Percentiles rank a stretch among this genome's conserved stretches.
phyloP scores from a whole-genome alignment of 2,329 filamentous ascomycete genomes.

The Ophiostoma novo-ulmi region DNA sequence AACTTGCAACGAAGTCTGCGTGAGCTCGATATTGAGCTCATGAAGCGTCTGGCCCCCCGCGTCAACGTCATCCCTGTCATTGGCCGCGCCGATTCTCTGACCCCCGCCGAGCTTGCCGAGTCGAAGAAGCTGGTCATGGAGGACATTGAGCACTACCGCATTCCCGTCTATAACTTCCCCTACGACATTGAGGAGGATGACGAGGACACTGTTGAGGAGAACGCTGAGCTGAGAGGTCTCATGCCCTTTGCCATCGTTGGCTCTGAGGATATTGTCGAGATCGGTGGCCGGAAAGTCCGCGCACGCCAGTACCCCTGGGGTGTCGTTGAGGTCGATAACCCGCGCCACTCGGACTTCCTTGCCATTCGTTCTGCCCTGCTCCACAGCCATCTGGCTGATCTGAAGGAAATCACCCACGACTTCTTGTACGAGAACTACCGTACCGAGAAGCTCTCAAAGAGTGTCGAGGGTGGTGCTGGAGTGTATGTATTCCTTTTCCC shows the following conservation, averaged over 20 bases:
- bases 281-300: conserved; percentile 85
- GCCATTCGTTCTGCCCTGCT: conserved; percentile 93
- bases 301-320: conserved; percentile 98
- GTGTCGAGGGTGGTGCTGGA: conserved; percentile 83
- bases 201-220: conserved; percentile 98
- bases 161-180: conserved; percentile 99
- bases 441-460: conserved; percentile 99
- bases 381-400: conserved; percentile 93
- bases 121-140: conserved; percentile 99
- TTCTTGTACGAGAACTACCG: conserved; percentile 99
- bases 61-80: conserved; percentile 99
- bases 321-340: conserved; percentile 98
- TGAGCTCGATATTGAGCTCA: conserved; percentile 98
- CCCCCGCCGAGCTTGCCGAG: conserved; percentile 91
- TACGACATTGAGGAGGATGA: conserved; percentile 99
- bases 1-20: conserved; percentile 60
- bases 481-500: conserved; percentile 58
- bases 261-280: conserved; percentile 91
- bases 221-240: conserved; percentile 89
- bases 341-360: conserved; percentile 96
- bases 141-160: conserved; percentile 99
- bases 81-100: conserved; percentile 95
- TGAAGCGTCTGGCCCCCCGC: conserved; percentile 96
- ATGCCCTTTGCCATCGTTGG: conserved; percentile 99
- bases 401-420: conserved; percentile 99